phyloP scores from a whole-genome alignment of 768 basidiomycete species.

The Russula sp. region DNA sequence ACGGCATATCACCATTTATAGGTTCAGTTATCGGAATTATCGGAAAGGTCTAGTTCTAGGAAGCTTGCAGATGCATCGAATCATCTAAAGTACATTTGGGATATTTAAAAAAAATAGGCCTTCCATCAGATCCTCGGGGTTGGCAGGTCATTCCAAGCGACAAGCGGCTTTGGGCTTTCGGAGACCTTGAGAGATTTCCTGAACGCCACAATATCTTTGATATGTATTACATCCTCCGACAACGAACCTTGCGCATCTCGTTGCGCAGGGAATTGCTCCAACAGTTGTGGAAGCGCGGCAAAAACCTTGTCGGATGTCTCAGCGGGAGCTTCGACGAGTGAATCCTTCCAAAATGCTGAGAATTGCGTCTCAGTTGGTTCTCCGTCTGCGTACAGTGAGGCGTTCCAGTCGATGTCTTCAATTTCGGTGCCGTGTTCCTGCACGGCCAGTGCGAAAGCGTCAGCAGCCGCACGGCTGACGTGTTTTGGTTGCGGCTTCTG shows the following conservation, averaged over 20 bases:
- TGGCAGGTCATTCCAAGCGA: slow-evolving; percentile 73
- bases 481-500: slow-evolving; percentile 58
- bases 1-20: background rate
- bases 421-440: slow-evolving; percentile 48
- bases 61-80: background rate
- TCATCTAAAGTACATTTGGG: background rate
- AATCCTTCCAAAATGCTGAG: slow-evolving; percentile 56
- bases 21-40: background rate
- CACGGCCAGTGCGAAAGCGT: slow-evolving; percentile 58
- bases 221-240: slow-evolving; percentile 51
- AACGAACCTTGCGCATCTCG: slow-evolving; percentile 50
- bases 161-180: slow-evolving; percentile 61
- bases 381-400: slow-evolving; percentile 48
- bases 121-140: slow-evolving; percentile 48
- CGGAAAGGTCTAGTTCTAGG: background rate
- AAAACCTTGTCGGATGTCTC: slow-evolving; percentile 49
- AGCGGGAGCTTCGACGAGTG: slow-evolving; percentile 37
- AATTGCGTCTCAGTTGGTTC: slow-evolving; percentile 62
- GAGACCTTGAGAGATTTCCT: slow-evolving; percentile 56
- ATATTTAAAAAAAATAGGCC: background rate
- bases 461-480: slow-evolving; percentile 61
- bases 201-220: slow-evolving; percentile 66
- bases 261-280: slow-evolving; percentile 54
- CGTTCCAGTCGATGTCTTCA: slow-evolving; percentile 51
- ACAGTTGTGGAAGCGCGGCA: slow-evolving; percentile 53